Evolutionary conservation across 768 basidiomycete species (phyloP), one percentile per base, ranked within the genome.

Genomic region (Suillus bovinus): DNA sequence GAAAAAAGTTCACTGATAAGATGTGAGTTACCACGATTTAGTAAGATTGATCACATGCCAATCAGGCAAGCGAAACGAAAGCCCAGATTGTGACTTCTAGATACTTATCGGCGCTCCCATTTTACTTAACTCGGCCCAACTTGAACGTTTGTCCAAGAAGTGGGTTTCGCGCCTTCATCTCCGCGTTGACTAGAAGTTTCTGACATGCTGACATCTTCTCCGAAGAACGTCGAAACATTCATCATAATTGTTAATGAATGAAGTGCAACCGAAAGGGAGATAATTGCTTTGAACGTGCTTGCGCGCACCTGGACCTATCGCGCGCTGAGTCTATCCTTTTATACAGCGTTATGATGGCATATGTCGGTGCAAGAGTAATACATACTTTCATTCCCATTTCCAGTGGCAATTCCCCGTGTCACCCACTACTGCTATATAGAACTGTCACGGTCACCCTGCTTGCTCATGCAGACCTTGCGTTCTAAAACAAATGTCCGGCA

Each of bases 1-100:
- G 55, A 38, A 34, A 33, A 14, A 14, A 55, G n/a, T 55, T 36
- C 6, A 39, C 38, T 27, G 55, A 56, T 56, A 56, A 56, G 55
- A 56, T 56, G 10, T 56, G 36, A 55, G 24, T 33, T 55, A 31
- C 17, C 49, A 50, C 17, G 29, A 52, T 56, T 56, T 56, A 39
- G 38, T 56, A 56, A 56, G 20, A 56, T 17, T 20, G 38, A 56
- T 39, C 38, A 56, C 55, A 56, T 24, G 36, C 38, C 24, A 24
- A 39, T 56, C 24, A 17, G 17, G 17, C 38, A 39, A 38, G 54
- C 24, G 54, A 56, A 27, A 38, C 24, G 5, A 56, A 39, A 27
- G 20, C 10, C 10, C 3, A 55, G 14, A 38, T 34, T 46, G 4
- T 17, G 14, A 27, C 36, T 55, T 55, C 14, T 24, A 47, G 24